A percentile compares a stretch with the other conserved stretches of the same genome.
Conservation (phyloP, 1,284 basidiomycete genomes). For the Moesziomyces antarcticus region DNA sequence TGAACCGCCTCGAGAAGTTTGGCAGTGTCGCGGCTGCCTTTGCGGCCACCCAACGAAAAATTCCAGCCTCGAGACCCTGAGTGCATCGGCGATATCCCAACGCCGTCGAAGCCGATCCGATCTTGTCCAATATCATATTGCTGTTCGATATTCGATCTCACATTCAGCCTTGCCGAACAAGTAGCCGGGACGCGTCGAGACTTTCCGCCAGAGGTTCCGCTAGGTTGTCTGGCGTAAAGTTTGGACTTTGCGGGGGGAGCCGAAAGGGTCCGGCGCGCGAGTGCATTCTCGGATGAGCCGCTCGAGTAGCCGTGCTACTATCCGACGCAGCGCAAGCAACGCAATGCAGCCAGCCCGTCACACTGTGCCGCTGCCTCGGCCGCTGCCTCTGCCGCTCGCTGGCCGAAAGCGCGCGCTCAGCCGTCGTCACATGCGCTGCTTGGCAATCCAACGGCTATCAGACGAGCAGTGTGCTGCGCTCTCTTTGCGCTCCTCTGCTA, state of each 20-base stretch:
- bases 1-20: not conserved
- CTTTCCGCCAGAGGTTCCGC: conserved; percentile 44
- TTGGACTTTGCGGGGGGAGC: not conserved
- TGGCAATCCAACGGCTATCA: conserved; percentile 4
- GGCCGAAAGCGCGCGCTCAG: not conserved
- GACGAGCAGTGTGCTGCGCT: too few species aligned
- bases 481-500: too few species aligned
- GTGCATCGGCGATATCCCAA: not conserved
- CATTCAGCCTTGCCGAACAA: conserved; percentile 12
- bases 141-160: not conserved
- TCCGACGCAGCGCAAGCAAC: conserved; percentile 2
- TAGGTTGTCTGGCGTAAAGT: conserved; percentile 37
- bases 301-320: conserved; percentile 29
- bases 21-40: not conserved
- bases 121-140: too few species aligned
- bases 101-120: not conserved
- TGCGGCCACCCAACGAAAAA: conserved; percentile 1
- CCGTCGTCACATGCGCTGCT: not conserved
- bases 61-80: conserved; percentile 12
- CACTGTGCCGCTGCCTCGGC: not conserved
- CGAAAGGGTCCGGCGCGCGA: not conserved
- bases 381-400: not conserved
- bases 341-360: not conserved
- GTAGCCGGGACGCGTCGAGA: conserved; percentile 28
- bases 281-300: not conserved